These are phyloP conservation scores for Spathaspora hagerdaliae DNA, from an alignment of 805 yeast species.

Conservation along the genomic window DNA sequence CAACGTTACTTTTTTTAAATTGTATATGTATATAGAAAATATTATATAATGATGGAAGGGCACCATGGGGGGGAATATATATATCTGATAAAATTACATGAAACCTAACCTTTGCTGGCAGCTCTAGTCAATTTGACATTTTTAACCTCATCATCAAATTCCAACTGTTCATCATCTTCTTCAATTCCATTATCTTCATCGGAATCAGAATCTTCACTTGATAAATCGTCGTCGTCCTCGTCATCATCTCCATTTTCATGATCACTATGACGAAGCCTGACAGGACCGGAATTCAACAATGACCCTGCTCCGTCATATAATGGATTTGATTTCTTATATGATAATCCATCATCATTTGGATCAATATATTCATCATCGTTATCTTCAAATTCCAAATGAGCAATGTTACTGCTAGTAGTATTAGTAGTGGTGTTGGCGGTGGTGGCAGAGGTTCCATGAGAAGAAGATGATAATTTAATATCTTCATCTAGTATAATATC, in stretches of 20 bases:
- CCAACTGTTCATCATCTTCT: slow-evolving; percentile 7
- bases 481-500: slow-evolving; percentile 26
- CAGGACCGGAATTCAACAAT: slow-evolving; percentile 7
- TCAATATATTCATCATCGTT: slow-evolving; percentile 71
- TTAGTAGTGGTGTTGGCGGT: too few species aligned
- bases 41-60: too few species aligned
- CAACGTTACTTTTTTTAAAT: too few species aligned
- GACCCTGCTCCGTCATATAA: slow-evolving; percentile 46
- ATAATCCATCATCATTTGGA: slow-evolving; percentile 78
- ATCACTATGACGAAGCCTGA: slow-evolving; percentile 12
- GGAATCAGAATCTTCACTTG: slow-evolving; percentile 27
- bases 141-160: background rate
- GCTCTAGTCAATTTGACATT: slow-evolving; percentile 34
- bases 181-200: slow-evolving; percentile 29
- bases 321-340: slow-evolving; percentile 63
- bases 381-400: slow-evolving; percentile 11
- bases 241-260: slow-evolving; percentile 11
- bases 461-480: background rate
- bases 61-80: too few species aligned
- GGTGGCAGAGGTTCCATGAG: background rate
- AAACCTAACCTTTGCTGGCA: slow-evolving; percentile 32
- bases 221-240: slow-evolving; percentile 14
- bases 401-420: background rate
- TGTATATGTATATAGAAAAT: too few species aligned
- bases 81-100: background rate